Base-by-base conservation (phyloP, 148 eudicot genomes). In the Pharnaceum exiguum region DNA sequence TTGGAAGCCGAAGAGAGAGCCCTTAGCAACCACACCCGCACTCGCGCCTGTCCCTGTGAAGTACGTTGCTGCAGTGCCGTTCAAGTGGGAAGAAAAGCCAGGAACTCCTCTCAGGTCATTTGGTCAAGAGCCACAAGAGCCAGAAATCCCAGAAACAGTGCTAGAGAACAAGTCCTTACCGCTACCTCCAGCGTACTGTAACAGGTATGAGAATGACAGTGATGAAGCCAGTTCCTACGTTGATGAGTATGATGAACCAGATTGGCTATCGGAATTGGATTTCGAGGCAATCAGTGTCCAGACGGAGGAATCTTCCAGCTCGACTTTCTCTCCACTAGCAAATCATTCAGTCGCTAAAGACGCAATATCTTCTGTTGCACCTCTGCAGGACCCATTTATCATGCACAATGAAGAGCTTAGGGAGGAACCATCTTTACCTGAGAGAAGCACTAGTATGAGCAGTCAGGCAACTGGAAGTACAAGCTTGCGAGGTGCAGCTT, bases 71-170 rank as follows among this genome's bases (percentile, higher is more conserved):
- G 80, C 89, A 0, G 70, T 84, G 37, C 90, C 97, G 39, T 90
- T 87, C 65, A 65, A 57, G 42, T 87, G 97, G 97, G 93, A 90
- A 61, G 96, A 91, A 69, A 85, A 77, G 60, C 97, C 97, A 0
- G 97, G 97, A 58, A 91, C 70, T 48, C 94, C 97, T 17, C 86
- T 91, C 22, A 77, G 74, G 46, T 60, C 48, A 64, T 87, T 77
- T 63, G 47, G 58, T 12, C 55, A 51, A 35, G 63, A 66, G 28
- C 23, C 62, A 43, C 55, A 44, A 32, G 67, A 69, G 39, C 42
- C 38, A 12, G 29, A 5, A 24, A 27, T 10, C 49, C 65, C 49
- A 16, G 68, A 61, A 19, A 55, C 48, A 10, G 53, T 43, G 24
- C 48, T 68, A 29, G 57, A 60, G 15, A 51, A 38, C 64, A 67